Evolutionary conservation across 1,139 yeast species (phyloP), one percentile per base, ranked within the genome.

Genomic region (Suhomyces bolitotheri): DNA sequence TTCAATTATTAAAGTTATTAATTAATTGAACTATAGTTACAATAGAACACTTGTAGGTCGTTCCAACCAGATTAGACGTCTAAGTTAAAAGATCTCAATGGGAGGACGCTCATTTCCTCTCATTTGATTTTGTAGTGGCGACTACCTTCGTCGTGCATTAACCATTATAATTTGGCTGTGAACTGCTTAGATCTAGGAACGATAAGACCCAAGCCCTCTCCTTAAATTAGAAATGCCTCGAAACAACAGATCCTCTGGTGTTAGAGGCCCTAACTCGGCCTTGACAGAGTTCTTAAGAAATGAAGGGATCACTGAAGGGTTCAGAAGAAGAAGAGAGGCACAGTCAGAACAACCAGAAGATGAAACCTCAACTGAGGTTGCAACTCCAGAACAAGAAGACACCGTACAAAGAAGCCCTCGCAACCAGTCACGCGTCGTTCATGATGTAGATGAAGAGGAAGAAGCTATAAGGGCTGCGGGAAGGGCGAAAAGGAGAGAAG

Each of bases 261-360:
- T 84, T 25, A 67, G 80, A 41, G 92, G 92, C 0, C 92, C 94
- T 6, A 82, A 82, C 62, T 79, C 87, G 46, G 94, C 94, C 0
- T 65, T 84, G 46, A 83, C 92, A 0, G 88, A 81, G 54, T 84
- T 84, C 52, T 66, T 84, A 40, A 66, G 83, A 33, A 61, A 84
- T 38, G 96, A 89, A 57, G 97, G 97, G 26, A 90, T 90, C 60
- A 85, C 97, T 0, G 88, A 79, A 43, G 81, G 80, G 29, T 88
- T 90, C 53, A 71, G 90, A 47, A 63, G 73, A 35, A 66, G 95
- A 47, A 77, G 83, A 54, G 48, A 41, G 29, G 47, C 36, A 23
- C 45, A 41, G 11, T 31, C 43, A 13, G 19, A 23, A 7, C 23
- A 23, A 13, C 9, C 23, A 1, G 34, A 25, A n/a, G 16, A 20